These are phyloP conservation scores for Solanum okadae DNA, from an alignment of 257 asterid species.

Conservation along the genomic window DNA sequence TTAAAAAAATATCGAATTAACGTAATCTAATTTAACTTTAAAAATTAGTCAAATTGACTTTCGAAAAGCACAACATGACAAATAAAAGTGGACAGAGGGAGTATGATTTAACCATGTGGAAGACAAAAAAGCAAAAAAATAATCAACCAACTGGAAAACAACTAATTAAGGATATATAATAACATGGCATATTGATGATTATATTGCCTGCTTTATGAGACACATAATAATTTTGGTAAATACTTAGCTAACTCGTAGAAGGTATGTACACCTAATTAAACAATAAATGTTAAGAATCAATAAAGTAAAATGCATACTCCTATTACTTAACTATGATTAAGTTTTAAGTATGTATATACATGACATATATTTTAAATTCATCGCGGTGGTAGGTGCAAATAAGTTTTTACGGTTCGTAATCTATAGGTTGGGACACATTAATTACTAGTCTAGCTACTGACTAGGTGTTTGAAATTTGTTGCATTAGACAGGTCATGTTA, in stretches of 20 bases:
- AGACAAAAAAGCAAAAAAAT: neutral
- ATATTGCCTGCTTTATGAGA: neutral
- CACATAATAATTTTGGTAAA: neutral
- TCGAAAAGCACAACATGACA: no score
- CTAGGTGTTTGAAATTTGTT: neutral
- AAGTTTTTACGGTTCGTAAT: neutral
- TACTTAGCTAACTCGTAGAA: neutral
- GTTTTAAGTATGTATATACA: neutral
- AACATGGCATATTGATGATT: neutral
- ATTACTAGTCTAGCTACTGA: neutral
- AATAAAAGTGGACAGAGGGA: no score
- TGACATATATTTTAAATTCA: neutral
- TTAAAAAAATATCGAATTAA: no score
- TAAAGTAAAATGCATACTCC: neutral
- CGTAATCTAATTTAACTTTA: no score
- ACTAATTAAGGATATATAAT: neutral
- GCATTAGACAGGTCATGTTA: neutral
- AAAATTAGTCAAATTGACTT: no score
- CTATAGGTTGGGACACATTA: neutral
- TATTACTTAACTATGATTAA: neutral
- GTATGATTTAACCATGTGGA: slow-evolving; percentile 11
- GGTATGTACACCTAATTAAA: neutral
- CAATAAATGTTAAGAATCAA: neutral
- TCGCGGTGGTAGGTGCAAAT: neutral
- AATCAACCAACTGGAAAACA: slow-evolving; percentile 4